phyloP scores from a whole-genome alignment of 2,329 filamentous ascomycete genomes.

The Phaeoacremonium minimum region DNA sequence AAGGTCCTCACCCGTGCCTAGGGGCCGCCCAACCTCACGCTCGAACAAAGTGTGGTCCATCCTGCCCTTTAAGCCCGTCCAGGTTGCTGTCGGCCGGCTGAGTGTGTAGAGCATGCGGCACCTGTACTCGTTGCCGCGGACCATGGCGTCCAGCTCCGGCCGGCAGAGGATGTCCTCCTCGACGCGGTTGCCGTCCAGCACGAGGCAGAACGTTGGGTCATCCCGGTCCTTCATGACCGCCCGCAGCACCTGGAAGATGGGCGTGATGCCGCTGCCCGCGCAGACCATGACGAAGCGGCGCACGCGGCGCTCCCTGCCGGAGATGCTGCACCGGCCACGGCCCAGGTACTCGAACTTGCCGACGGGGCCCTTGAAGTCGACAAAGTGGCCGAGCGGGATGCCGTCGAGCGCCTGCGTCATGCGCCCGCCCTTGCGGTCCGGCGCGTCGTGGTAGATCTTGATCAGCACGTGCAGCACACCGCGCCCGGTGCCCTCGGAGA shows the following conservation, averaged over 20 bases:
- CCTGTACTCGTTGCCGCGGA: slow-evolving; percentile 43
- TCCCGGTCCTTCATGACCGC: slow-evolving; percentile 62
- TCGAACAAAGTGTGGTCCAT: slow-evolving; percentile 61
- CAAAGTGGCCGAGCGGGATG: slow-evolving; percentile 65
- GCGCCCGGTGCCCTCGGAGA: slow-evolving; percentile 56
- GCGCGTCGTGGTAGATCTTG: slow-evolving; percentile 71
- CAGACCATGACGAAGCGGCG: slow-evolving; percentile 80
- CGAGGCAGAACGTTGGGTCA: slow-evolving; percentile 64
- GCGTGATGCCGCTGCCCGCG: slow-evolving; percentile 87
- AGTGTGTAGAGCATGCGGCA: slow-evolving; percentile 68
- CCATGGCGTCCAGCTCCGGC: slow-evolving; percentile 64
- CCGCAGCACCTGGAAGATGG: slow-evolving; percentile 78
- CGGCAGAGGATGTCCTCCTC: slow-evolving; percentile 81
- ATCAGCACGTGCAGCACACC: slow-evolving; percentile 72
- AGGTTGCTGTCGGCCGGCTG: slow-evolving; percentile 56
- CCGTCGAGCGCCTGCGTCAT: slow-evolving; percentile 79
- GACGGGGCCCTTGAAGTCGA: slow-evolving; percentile 85
- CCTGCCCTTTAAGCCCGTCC: slow-evolving; percentile 65
- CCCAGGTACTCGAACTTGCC: slow-evolving; percentile 81
- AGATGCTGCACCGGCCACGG: slow-evolving; percentile 58
- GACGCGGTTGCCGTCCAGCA: slow-evolving; percentile 74
- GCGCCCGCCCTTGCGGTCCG: slow-evolving; percentile 59
- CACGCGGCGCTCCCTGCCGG: slow-evolving; percentile 50
- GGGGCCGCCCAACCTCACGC: slow-evolving; percentile 46
- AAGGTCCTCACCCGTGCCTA: slow-evolving; percentile 33